phyloP scores from a whole-genome alignment of 2,329 filamentous ascomycete species.

The Lomentospora prolificans region DNA sequence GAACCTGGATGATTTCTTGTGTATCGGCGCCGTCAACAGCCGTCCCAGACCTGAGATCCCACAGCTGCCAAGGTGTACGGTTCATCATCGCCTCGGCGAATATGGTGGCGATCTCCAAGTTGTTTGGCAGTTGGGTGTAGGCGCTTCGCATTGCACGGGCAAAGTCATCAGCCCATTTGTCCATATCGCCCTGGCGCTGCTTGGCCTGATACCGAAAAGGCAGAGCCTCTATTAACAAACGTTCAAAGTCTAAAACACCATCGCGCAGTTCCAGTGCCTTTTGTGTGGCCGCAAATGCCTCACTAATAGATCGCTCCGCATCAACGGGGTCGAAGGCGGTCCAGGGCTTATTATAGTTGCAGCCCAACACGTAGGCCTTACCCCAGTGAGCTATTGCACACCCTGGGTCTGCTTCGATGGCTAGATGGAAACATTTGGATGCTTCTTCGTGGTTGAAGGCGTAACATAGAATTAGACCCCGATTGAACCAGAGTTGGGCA shows the following conservation, averaged over 20 bases:
- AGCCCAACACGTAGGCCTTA: slow-evolving; percentile 59
- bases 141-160: slow-evolving; percentile 30
- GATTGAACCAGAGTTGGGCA: slow-evolving; percentile 59
- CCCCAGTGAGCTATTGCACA: slow-evolving; percentile 63
- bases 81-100: slow-evolving; percentile 38
- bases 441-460: slow-evolving; percentile 71
- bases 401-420: slow-evolving; percentile 38
- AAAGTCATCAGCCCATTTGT: slow-evolving; percentile 40
- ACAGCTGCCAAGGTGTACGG: slow-evolving; percentile 35
- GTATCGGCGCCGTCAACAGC: slow-evolving; percentile 17
- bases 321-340: slow-evolving; percentile 56
- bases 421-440: slow-evolving; percentile 50
- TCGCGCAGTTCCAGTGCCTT: not conserved
- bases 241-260: not conserved
- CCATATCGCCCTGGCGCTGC: slow-evolving; percentile 36
- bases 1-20: slow-evolving; percentile 21
- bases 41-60: slow-evolving; percentile 26
- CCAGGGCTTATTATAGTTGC: slow-evolving; percentile 74
- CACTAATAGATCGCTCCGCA: not conserved
- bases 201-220: slow-evolving; percentile 49
- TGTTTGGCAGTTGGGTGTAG: slow-evolving; percentile 25
- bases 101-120: slow-evolving; percentile 27
- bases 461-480: slow-evolving; percentile 62
- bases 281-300: not conserved
- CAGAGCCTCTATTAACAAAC: slow-evolving; percentile 51